Evolutionary conservation across 2,329 filamentous ascomycete genomes (phyloP), one percentile per base, ranked within the genome.

Genomic region (Colletotrichum sublineola): DNA sequence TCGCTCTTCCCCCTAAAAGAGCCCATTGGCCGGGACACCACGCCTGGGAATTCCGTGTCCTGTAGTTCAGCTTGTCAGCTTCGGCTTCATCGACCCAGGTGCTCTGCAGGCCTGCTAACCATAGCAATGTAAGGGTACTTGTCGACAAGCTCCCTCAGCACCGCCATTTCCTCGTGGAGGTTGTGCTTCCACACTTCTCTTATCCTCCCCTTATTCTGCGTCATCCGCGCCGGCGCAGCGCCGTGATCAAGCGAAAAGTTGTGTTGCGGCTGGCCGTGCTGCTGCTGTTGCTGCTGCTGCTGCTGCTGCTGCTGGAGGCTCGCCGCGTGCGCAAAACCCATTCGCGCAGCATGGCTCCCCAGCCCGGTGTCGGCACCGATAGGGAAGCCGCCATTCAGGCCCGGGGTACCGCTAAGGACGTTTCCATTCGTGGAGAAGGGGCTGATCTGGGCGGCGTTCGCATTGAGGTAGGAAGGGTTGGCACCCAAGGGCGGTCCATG

Each of bases 21-120:
- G 61, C 96, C 96, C 88, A 99, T 98, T 2, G 96, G 96, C 76
- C 96, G 90, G 36, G 96, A 94, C 65, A 99, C 96, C 65, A 99
- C 95, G 69, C 96, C 96, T n/a, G 96, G 96, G 77, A 99, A 99
- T 81, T 98, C 96, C 33, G 96, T 98, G 81, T 99, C 96, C 95
- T 97, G 80, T 63, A 70, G 48, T 44, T 48, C 75, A 42, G 46
- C 14, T 52, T 31, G 55, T 71, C 57, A 75, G 66, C 42, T 57
- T 14, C 62, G 29, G 14, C 60, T 73, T 70, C 44, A 38, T 57
- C 7, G 31, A 33, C 2, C n/a, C 57, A 14, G 40, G n/a, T 46
- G 53, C 38, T 33, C 46, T 31, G 40, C 31, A 53, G 29, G 50
- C 61, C 61, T 58, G 52, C 92, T 86, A 86, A 97, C 95, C 96